phyloP scores from a whole-genome alignment of 73 alveolate genomes.

The Blepharisma stoltei region DNA sequence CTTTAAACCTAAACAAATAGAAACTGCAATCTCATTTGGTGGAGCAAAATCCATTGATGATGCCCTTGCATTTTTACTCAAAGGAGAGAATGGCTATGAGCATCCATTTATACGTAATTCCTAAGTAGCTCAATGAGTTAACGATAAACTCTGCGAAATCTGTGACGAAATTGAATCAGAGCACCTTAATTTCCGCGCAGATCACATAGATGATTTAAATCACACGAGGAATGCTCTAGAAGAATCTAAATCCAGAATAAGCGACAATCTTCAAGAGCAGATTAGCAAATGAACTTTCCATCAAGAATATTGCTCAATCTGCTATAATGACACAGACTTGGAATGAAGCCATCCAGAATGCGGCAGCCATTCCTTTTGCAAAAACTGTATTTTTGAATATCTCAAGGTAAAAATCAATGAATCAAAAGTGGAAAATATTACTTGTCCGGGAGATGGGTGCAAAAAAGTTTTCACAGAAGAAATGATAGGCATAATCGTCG shows the following conservation, averaged over 20 bases:
- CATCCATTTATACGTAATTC: conserved; percentile 22
- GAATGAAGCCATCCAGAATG: not conserved
- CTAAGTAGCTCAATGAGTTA: not conserved
- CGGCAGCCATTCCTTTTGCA: not conserved
- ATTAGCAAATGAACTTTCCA: not conserved
- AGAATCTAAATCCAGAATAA: not conserved
- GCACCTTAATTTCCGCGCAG: not conserved
- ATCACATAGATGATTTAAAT: not conserved
- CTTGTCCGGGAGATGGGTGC: conserved; percentile 37
- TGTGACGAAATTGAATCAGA: not conserved
- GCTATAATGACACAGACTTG: not conserved
- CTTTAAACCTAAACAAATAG: not conserved
- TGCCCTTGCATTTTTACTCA: not conserved
- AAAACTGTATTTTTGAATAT: conserved; percentile 10
- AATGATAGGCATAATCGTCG: not conserved
- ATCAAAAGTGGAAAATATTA: conserved; percentile 34
- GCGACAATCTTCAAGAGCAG: not conserved
- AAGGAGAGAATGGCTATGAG: conserved; percentile 26
- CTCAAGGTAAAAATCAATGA: conserved; percentile 33
- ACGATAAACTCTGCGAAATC: not conserved
- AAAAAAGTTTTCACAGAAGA: conserved; percentile 18
- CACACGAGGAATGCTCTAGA: not conserved
- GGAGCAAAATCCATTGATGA: not conserved
- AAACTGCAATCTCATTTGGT: not conserved
- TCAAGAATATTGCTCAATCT: conserved; percentile 24